Base-by-base conservation (phyloP, 164 flowering plant species). In the Magnolia officinalis region DNA sequence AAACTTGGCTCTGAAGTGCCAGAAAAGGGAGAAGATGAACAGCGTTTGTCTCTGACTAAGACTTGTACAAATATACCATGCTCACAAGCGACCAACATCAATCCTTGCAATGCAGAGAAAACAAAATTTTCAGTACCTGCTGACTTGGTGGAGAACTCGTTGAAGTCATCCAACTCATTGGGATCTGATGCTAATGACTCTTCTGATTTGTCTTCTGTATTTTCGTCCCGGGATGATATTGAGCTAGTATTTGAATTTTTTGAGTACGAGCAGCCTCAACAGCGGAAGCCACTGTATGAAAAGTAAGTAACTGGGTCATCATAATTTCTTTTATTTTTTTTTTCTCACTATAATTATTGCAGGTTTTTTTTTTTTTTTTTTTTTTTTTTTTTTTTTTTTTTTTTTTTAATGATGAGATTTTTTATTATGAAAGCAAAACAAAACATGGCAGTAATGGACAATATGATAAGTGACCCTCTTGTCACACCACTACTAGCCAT, bases 221-320 rank as follows among this genome's bases (percentile, higher is more conserved):
- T 67, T 26, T 59, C 73, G 16, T 74, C 24, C 11, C 49, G 78
- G 16, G 77, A 78, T 78, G 88, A 82, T 72, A 45, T 71, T 23
- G 89, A 91, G 80, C 90, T 89, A 19, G 79, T 92, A 50, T 91
- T 90, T 76, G 93, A 92, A 72, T 92, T 83, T 80, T 92, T 90
- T 84, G 95, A 92, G 74, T 77, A 75, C 10, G 92, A 86, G 29
- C 90, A 78, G 75, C 97, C 93, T 72, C 93, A 83, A 37, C 88
- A 76, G 65, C 85, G 97, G 73, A 85, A 50, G 23, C 91, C 94
- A 9, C 77, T 92, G 21, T 87, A 79, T 86, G 91, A 89, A 23
- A 91, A 86, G 97, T 89, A 84, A 81, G 88, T 67, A 67, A 29
- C 14, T 67, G 31, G 14, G 18, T 16, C 1, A 0, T 24, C 45